Evolutionary conservation across 1,284 basidiomycete species (phyloP), one percentile per base, ranked within the genome.

Genomic region (Ganoderma sinense): DNA sequence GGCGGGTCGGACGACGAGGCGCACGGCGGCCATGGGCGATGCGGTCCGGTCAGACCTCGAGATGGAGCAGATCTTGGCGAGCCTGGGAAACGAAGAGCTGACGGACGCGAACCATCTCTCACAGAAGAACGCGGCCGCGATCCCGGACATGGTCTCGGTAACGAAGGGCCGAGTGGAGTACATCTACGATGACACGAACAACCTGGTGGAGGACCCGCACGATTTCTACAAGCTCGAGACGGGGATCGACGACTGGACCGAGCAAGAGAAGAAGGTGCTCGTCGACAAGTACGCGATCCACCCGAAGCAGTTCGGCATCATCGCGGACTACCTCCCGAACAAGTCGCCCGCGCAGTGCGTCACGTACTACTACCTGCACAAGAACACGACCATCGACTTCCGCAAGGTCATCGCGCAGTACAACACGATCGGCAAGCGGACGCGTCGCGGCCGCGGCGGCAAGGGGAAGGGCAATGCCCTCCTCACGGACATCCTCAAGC

Each of bases 1-100:
- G 41, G 86, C 90, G 61, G 87, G 88, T 2, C 84, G 94, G 62
- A 90, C 91, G 40, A 94, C 93, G n/a, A 87, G 94, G 43, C 89
- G 94, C 40, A 89, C 91, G 16, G 86, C 90, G 53, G 90, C 91
- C 0, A 86, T 96, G 71, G 95, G 96, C 29, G 97, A 99, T 80
- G 92, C 95, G 8, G 97, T 97, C 14, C 91, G 96, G 1, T 97
- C 96, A 23, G 97, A 99, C 80, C 88, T 98, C 68, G 97, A 99
- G 84, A 97, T 98, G 89, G 94, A 98, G 77, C 96, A 97, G 82
- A 97, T 99, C 78, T 92, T 99, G 67, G 96, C 95, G 14, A 96
- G 92, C 76, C 84, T 98, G 51, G 97, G 96, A 61, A 95, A 93
- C 74, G 95, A 97, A 72, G 97, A 97, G 73, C 90, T 95, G 67